Conservation (phyloP, 1,139 yeast species). For the Nakaseomyces kungkrabaensis region DNA sequence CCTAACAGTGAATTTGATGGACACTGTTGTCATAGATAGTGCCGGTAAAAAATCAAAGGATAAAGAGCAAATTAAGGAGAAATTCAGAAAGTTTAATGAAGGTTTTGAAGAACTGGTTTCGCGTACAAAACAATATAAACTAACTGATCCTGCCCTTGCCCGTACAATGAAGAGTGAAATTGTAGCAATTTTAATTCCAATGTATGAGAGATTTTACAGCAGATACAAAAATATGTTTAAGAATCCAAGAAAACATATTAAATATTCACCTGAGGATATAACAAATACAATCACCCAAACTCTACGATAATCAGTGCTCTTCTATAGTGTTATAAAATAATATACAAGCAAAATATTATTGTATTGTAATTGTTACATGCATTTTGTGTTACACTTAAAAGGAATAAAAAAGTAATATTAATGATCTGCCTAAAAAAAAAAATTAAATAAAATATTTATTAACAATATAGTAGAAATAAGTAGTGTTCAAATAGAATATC, state of each 20-base stretch:
- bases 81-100: slow-evolving; percentile 69
- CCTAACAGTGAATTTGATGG: slow-evolving; percentile 67
- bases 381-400: no score
- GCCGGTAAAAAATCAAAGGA: slow-evolving; percentile 52
- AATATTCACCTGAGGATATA: slow-evolving; percentile 31
- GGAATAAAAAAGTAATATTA: no score
- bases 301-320: slow-evolving; percentile 15
- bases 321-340: slow-evolving; percentile 8
- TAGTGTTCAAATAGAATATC: neutral
- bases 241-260: slow-evolving; percentile 34
- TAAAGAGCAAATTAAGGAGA: slow-evolving; percentile 75
- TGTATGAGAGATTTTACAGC: slow-evolving; percentile 67
- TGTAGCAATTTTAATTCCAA: slow-evolving; percentile 57
- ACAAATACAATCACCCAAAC: slow-evolving; percentile 23
- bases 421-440: neutral
- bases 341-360: no score
- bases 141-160: slow-evolving; percentile 58
- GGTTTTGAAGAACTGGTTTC: slow-evolving; percentile 69
- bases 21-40: slow-evolving; percentile 48
- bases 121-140: slow-evolving; percentile 51
- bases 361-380: no score
- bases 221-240: slow-evolving; percentile 29
- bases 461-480: neutral
- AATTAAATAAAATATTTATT: neutral
- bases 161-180: slow-evolving; percentile 29